Evolutionary conservation across 345 rosid genomes (phyloP), one percentile per base, ranked within the genome.

Genomic region (Dimocarpus longan): DNA sequence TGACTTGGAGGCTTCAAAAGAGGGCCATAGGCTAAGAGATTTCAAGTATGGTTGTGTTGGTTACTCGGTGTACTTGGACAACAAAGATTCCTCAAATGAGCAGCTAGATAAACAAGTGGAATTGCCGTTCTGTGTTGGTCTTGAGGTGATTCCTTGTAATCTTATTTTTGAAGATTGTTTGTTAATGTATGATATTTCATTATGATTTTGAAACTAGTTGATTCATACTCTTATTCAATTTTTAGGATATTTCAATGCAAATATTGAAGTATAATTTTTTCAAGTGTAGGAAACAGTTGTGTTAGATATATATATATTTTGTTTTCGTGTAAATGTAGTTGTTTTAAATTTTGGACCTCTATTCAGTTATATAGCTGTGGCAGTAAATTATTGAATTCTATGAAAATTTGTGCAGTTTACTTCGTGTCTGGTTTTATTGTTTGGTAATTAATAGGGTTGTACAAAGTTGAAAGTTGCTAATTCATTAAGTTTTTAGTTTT

Each of bases 1-100:
- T 56, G 85, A 84, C 79, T 64, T 79, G 54, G 79, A 87, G 79
- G 85, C 83, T 74, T 70, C 87, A n/a, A 82, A 87, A 65, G 88
- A 85, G 60, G 85, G 84, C 44, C 86, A 81, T 44, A 77, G 42
- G 64, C 83, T 87, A 59, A 48, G 48, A 42, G 83, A 84, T 57
- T 87, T 85, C 78, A 81, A 80, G 75, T 87, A 85, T 82, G 85
- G 80, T 63, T 87, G 90, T 74, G 77, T 82, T 76, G 90, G 90
- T 69, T 85, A 85, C 78, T 85, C 90, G 19, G 84, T 85, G 68
- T 81, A 75, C 80, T 50, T 85, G 71, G 85, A 84, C 60, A 78
- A 78, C 42, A 78, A 76, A 71, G 82, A 52, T 74, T 76, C 81
- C 21, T 72, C 83, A 59, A 52, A 85, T 60, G 75, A 74, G 13